Percentiles rank a stretch among this genome's conserved stretches.
These are phyloP conservation scores for Auricularia heimuer DNA, from an alignment of 768 basidiomycete species.

Conservation along the genomic window DNA sequence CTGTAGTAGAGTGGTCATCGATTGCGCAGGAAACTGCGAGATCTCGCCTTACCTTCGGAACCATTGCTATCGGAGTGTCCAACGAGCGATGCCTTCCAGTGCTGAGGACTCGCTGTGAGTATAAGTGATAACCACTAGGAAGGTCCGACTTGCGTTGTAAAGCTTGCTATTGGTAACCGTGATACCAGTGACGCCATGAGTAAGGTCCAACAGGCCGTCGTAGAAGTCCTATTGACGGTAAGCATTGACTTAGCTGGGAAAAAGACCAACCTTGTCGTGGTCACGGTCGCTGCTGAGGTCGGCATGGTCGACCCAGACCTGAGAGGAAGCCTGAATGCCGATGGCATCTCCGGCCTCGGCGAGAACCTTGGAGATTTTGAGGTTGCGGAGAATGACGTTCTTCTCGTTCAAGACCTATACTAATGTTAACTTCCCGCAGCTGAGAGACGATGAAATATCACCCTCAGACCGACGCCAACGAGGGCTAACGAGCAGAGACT, in stretches of 20 bases:
- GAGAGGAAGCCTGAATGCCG: conserved; percentile 30
- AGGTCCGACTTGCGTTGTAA: conserved; percentile 16
- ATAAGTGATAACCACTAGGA: neutral
- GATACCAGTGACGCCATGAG: conserved; percentile 34
- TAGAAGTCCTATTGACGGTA: conserved; percentile 22
- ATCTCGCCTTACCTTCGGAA: conserved; percentile 14
- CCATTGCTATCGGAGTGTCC: conserved; percentile 36
- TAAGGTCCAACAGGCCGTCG: conserved; percentile 36
- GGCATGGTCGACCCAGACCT: conserved; percentile 38
- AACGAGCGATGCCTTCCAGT: conserved; percentile 38
- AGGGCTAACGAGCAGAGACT: conserved; percentile 23
- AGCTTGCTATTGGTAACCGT: conserved; percentile 32
- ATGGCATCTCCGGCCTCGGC: conserved; percentile 37
- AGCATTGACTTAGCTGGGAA: neutral
- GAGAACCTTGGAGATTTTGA: conserved; percentile 40
- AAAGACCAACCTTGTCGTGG: conserved; percentile 29
- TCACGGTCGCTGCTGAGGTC: conserved; percentile 37
- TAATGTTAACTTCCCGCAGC: too few species aligned
- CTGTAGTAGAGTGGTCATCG: neutral
- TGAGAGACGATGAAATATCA: neutral
- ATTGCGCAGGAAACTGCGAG: too few species aligned
- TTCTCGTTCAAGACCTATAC: conserved; percentile 21
- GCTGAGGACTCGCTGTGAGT: conserved; percentile 11
- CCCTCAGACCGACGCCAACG: conserved; percentile 36
- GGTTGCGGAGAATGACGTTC: conserved; percentile 41